Percentiles rank a stretch among this genome's conserved stretches.
These are phyloP conservation scores for Dalbergia cultrata DNA, from an alignment of 306 rosid species.

Conservation along the genomic window DNA sequence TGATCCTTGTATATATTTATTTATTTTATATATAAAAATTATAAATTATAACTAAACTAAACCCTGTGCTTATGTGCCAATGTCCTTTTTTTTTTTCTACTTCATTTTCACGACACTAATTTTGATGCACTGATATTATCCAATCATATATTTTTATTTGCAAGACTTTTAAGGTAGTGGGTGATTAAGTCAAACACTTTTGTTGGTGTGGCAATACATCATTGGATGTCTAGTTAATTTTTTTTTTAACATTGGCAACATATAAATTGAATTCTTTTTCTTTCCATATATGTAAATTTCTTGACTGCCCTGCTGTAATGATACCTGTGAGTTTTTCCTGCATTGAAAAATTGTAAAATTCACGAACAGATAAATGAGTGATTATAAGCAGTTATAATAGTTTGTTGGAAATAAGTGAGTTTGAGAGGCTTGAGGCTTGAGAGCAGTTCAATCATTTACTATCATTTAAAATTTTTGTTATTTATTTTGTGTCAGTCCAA, in stretches of 20 bases:
- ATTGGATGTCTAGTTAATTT: too few species aligned
- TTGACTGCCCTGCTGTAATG: neutral
- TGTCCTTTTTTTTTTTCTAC: neutral
- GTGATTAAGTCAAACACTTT: too few species aligned
- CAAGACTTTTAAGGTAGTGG: too few species aligned
- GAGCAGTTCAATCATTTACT: conserved; percentile 19
- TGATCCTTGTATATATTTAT: conserved; percentile 5
- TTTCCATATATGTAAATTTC: neutral
- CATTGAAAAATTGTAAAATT: conserved; percentile 34
- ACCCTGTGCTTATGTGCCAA: neutral
- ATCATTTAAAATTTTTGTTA: conserved; percentile 12
- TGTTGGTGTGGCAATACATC: too few species aligned
- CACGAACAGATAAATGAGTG: neutral
- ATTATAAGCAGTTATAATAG: conserved; percentile 26
- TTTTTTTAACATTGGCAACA: too few species aligned
- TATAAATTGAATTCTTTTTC: neutral
- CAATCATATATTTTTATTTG: too few species aligned
- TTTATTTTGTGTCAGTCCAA: neutral
- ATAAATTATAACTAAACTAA: neutral
- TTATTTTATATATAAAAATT: neutral
- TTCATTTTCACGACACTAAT: too few species aligned
- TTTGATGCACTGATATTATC: too few species aligned
- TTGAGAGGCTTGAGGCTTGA: neutral
- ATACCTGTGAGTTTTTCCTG: conserved; percentile 9
- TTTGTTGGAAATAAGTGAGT: neutral